These are phyloP conservation scores for Ogataea paraovalis DNA, from an alignment of 805 yeast genomes.

Conservation along the genomic window DNA sequence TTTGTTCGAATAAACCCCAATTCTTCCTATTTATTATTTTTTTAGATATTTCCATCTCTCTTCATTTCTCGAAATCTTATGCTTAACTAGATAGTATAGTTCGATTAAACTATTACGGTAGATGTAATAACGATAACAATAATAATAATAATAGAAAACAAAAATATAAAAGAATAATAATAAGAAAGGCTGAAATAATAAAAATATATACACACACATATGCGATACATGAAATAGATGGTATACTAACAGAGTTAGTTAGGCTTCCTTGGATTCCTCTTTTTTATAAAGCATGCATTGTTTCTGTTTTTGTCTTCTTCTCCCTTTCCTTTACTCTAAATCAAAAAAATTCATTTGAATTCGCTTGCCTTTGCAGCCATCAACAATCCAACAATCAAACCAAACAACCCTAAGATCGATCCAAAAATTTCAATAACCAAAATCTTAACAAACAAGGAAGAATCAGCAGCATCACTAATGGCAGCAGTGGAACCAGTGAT, in stretches of 20 bases:
- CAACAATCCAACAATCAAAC: conserved; percentile 91
- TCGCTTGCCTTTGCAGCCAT: conserved; percentile 96
- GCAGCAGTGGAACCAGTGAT: conserved; percentile 99
- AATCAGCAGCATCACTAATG: conserved; percentile 94
- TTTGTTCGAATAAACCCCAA: conserved; percentile 3
- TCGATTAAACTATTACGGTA: background rate
- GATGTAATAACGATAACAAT: background rate
- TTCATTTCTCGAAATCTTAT: background rate
- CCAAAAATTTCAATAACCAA: conserved; percentile 97
- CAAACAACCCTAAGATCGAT: conserved; percentile 90
- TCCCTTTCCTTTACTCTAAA: too few species aligned
- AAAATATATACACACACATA: background rate
- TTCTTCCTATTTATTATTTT: background rate
- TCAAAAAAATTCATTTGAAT: conserved; percentile 57
- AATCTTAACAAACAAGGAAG: conserved; percentile 90
- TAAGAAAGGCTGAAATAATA: background rate
- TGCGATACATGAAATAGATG: background rate
- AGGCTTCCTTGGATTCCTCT: too few species aligned
- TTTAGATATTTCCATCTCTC: background rate
- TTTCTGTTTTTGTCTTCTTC: background rate
- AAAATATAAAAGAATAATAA: background rate
- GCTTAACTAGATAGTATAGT: background rate
- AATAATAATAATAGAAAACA: background rate
- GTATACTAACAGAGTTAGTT: background rate
- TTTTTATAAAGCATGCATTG: background rate